Evolutionary conservation across 2,329 filamentous ascomycete species (phyloP), one percentile per base, ranked within the genome.

Genomic region (Coniella lustricola): DNA sequence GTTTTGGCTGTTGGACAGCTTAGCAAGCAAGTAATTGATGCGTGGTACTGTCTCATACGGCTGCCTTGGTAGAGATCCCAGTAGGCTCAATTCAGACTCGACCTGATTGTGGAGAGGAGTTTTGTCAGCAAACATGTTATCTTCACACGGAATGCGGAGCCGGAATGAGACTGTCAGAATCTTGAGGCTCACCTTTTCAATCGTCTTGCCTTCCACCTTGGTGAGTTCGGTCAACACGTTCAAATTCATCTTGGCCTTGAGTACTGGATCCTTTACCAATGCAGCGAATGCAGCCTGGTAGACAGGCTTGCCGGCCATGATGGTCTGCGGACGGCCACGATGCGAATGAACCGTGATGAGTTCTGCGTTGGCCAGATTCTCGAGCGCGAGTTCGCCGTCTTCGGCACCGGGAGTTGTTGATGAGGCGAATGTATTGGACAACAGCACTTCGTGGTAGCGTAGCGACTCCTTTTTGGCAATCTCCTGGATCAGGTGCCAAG

Each of bases 401-500:
- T 76, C 63, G 0, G 73, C 75, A 0, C 67, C 64, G 0, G 70
- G 32, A 0, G 66, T 70, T 5, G 69, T 65, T 1, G 79, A 79
- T 0, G 72, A 71, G 18, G 84, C 80, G 67, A 94, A 95, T 0
- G 87, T 76, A 48, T 86, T 81, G 3, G 83, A 80, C 2, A 95
- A 77, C 0, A 96, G 70, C 2, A 95, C 74, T 60, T 94, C 86
- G 65, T 95, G 91, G 72, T 95, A 97, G 2, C 86, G 79, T 0
- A 97, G 72, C 3, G 67, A 74, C 5, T 84, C 79, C 10, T 79
- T 70, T n/a, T 76, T 65, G 0, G 87, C 84, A 13, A 98, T 80
- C 25, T 79, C 73, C 61, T 87, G 90, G 65, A 97, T 84, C 2
- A 98, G 70, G 51, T 85, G 77, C 93, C 93, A 97, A 0, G 89